Evolutionary conservation across 2,329 filamentous ascomycete species (phyloP), one percentile per base, ranked within the genome.

Genomic region (Neonectria faginata): DNA sequence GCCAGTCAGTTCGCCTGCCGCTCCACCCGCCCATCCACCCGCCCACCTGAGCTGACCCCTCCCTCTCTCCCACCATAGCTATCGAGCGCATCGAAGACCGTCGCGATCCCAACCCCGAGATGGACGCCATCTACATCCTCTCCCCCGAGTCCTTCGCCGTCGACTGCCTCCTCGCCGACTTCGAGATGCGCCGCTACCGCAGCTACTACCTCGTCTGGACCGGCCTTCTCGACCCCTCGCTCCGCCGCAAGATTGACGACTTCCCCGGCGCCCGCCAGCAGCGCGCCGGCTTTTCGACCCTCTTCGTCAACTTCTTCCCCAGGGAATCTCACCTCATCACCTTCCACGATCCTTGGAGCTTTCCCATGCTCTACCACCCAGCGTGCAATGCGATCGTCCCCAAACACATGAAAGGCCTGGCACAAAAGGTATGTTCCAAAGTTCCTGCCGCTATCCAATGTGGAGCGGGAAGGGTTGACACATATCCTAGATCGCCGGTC

Each of bases 261-360:
- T 92, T 89, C 48, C 85, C 87, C 48, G 84, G 86, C 67, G 88
- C 91, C 33, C 86, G 91, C 66, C 88, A 93, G 70, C 88, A 91
- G 74, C 92, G 97, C 66, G 89, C 88, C n/a, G 88, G 90, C 59
- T 94, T 94, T 75, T 89, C 91, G 64, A 92, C 94, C 5, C 83
- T 98, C 60, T 92, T 94, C 57, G 88, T 97, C 77, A 92, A 97
- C 78, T 99, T 91, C 78, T 95, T 89, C 76, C 94, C 96, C 6
- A 89, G 93, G 74, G 96, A 99, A 81, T 96, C 94, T 7, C 92
- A 97, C 73, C 82, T 99, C 44, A 85, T 97, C 72, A 97, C 93
- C 0, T 97, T 99, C 74, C 86, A 92, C 75, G 95, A 99, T 76
- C 95, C 96, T 1, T 97, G 92, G 90, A 98, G 95, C 80, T 99